Evolutionary conservation across 2,329 filamentous ascomycete species (phyloP).

Genomic region (Colletotrichum sp.): DNA sequence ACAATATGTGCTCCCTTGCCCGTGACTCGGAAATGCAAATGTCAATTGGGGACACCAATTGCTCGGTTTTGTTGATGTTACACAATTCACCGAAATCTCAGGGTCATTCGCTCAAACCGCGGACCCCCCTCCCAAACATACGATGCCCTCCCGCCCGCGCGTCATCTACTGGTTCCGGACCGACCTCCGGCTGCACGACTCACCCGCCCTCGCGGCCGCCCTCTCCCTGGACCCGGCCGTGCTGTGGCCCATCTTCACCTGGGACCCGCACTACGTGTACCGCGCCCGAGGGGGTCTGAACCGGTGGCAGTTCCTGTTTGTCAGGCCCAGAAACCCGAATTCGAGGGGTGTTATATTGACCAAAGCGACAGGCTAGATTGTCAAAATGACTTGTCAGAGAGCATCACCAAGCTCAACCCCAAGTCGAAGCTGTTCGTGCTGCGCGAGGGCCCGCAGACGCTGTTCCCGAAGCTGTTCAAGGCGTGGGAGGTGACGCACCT

Average conservation of each 20-base stretch:
- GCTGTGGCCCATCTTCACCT: conserved; percentile 79
- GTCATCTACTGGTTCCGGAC: conserved; percentile 84
- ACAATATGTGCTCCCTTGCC: neutral
- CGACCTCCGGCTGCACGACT: conserved; percentile 79
- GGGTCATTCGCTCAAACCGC: neutral
- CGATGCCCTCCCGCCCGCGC: conserved; percentile 8
- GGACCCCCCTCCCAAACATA: neutral
- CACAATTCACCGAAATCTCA: neutral
- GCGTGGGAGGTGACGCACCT: conserved; percentile 77
- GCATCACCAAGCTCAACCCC: conserved; percentile 71
- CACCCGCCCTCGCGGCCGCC: conserved; percentile 74
- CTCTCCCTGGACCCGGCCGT: conserved; percentile 71
- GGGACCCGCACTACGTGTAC: conserved; percentile 84
- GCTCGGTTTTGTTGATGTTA: neutral
- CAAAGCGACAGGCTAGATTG: conserved; percentile 64
- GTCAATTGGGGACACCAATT: neutral
- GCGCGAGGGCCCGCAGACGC: conserved; percentile 72
- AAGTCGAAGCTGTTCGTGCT: conserved; percentile 76
- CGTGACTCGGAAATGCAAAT: neutral
- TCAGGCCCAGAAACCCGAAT: neutral
- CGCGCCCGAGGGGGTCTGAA: conserved; percentile 72
- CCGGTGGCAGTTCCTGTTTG: conserved; percentile 73
- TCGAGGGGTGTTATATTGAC: neutral
- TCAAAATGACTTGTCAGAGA: conserved; percentile 71
- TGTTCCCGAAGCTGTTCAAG: conserved; percentile 75